Percentiles rank a stretch among this genome's conserved stretches.
phyloP scores from a whole-genome alignment of 163 green algal species.

The Chlorella variabilis region DNA sequence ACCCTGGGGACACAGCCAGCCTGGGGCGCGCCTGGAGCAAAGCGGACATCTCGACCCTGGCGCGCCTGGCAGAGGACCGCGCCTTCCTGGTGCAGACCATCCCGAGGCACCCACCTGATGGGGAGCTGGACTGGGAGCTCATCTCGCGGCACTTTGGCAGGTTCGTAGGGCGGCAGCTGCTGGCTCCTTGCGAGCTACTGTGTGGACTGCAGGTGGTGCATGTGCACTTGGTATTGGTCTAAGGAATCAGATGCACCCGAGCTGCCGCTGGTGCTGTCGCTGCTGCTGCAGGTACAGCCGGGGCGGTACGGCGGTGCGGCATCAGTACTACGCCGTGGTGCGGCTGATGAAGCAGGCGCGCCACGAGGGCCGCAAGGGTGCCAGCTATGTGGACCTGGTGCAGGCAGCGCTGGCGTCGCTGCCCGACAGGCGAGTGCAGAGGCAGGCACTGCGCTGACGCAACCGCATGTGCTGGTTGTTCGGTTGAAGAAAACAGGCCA shows the following conservation, averaged over 20 bases:
- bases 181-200: background rate
- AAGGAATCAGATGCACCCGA: too few relatives aligned
- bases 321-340: constrained; percentile 33
- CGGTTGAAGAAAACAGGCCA: too few relatives aligned
- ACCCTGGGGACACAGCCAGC: constrained; percentile 27
- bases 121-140: constrained; percentile 39
- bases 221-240: background rate
- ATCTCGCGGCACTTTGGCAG: constrained; percentile 35
- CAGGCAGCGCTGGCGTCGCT: background rate
- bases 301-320: constrained; percentile 29
- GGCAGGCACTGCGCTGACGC: too few relatives aligned
- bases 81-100: constrained; percentile 30
- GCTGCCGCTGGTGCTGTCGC: background rate
- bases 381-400: constrained; percentile 41
- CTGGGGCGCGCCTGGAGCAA: constrained; percentile 37
- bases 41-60: constrained; percentile 34
- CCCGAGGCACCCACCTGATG: constrained; percentile 12
- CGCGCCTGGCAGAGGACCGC: constrained; percentile 34
- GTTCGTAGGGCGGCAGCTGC: background rate
- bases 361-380: constrained; percentile 22
- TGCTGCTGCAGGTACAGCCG: constrained; percentile 26
- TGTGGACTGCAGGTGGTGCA: background rate
- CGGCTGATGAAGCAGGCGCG: constrained; percentile 29
- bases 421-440: constrained; percentile 8
- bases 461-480: background rate